Conservation (phyloP, 2,329 filamentous ascomycete species). For the Diatrype stigma region DNA sequence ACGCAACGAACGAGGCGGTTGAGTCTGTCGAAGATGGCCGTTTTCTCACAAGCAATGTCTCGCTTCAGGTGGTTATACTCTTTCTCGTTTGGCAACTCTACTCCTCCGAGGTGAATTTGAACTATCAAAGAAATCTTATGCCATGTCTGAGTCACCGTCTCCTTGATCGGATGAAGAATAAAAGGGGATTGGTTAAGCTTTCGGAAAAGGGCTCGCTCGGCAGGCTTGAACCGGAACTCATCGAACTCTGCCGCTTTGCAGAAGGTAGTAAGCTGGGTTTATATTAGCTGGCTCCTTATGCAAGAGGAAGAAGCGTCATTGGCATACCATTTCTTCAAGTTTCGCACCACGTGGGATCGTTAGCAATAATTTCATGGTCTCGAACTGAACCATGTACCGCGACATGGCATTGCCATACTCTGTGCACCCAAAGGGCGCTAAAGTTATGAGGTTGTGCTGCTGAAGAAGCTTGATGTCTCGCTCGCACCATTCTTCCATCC, state of each 20-base stretch:
- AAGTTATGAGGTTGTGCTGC: constrained; percentile 53
- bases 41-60: constrained; percentile 58
- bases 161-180: constrained; percentile 68
- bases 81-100: constrained; percentile 59
- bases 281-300: constrained; percentile 5
- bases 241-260: constrained; percentile 69
- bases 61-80: constrained; percentile 49
- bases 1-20: constrained; percentile 71
- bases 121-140: constrained; percentile 77
- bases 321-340: constrained; percentile 64
- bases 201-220: constrained; percentile 67
- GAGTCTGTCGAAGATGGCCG: constrained; percentile 61
- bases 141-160: constrained; percentile 57
- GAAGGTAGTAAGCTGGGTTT: constrained; percentile 58
- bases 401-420: constrained; percentile 79
- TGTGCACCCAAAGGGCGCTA: constrained; percentile 54
- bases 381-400: constrained; percentile 73
- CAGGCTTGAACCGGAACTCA: constrained; percentile 65
- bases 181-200: constrained; percentile 65
- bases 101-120: constrained; percentile 67
- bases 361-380: constrained; percentile 72
- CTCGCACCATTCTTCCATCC: constrained; percentile 66
- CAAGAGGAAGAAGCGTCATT: not conserved
- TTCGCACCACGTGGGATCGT: constrained; percentile 56
- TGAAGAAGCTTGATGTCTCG: constrained; percentile 63